A percentile compares a stretch with the other conserved stretches of the same genome.
phyloP scores from a whole-genome alignment of 148 eudicot species.

The Drosera capensis region DNA sequence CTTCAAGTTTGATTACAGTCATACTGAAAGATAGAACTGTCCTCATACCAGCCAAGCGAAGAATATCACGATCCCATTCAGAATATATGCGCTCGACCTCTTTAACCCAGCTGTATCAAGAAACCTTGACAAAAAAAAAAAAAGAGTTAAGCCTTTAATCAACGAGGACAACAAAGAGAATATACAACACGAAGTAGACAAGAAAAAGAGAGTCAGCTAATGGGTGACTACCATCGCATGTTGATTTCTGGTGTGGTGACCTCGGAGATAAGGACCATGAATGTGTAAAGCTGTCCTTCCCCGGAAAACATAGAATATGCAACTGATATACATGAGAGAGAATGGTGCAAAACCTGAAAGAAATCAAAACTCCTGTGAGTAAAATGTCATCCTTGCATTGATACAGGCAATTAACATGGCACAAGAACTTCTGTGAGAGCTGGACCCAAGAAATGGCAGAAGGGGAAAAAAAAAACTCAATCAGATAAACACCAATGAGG shows the following conservation, averaged over 20 bases:
- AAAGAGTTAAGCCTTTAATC: no score
- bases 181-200: not conserved
- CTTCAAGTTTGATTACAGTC: no score
- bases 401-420: not conserved
- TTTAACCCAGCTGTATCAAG: slow-evolving; percentile 89
- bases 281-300: slow-evolving; percentile 97
- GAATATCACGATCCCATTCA: slow-evolving; percentile 81
- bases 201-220: not conserved
- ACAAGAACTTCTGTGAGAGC: not conserved
- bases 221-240: slow-evolving; percentile 66
- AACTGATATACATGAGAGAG: slow-evolving; percentile 80
- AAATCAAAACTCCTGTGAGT: slow-evolving; percentile 8
- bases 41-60: slow-evolving; percentile 78
- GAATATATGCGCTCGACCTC: slow-evolving; percentile 72
- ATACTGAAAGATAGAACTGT: not conserved
- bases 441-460: no score
- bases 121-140: slow-evolving; percentile 76
- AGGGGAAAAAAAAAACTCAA: no score
- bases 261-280: slow-evolving; percentile 95
- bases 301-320: slow-evolving; percentile 87
- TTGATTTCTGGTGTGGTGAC: slow-evolving; percentile 94
- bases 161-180: slow-evolving; percentile 4
- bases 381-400: not conserved
- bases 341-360: slow-evolving; percentile 82
- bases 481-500: no score